These are phyloP conservation scores for Thuidium tamariscinum DNA, from an alignment of 225 moss, liverwort and hornwort genomes.

Conservation along the genomic window DNA sequence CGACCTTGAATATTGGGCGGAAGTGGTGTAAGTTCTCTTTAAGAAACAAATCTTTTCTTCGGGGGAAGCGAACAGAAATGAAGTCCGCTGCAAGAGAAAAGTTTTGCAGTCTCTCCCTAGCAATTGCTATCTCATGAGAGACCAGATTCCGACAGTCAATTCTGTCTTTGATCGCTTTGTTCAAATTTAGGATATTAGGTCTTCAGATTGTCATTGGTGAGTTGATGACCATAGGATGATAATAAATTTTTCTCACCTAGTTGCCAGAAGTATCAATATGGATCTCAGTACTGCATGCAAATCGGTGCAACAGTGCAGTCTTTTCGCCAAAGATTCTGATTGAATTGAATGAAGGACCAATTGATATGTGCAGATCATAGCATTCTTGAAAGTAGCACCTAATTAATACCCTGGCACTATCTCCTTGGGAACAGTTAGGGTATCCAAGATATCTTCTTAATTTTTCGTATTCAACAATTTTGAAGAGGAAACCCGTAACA, in stretches of 20 bases:
- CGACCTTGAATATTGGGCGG: neutral
- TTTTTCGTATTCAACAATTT: neutral
- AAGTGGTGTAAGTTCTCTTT: neutral
- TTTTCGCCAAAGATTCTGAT: too few relatives aligned
- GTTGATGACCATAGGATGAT: neutral
- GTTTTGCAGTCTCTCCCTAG: neutral
- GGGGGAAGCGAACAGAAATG: neutral
- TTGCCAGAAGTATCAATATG: neutral
- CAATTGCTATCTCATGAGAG: neutral
- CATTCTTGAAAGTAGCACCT: neutral
- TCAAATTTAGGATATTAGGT: neutral
- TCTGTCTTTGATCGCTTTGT: neutral
- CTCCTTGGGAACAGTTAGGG: neutral
- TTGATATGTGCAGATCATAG: neutral
- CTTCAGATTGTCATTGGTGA: neutral
- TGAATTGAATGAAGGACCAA: neutral
- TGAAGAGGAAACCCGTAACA: neutral
- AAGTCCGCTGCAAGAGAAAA: neutral
- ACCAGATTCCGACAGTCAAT: neutral
- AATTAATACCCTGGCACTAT: neutral
- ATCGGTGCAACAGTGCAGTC: neutral
- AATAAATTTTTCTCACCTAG: too few relatives aligned
- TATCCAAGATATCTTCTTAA: neutral
- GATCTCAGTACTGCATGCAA: neutral
- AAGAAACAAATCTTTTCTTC: neutral